phyloP scores from a whole-genome alignment of 2,329 filamentous ascomycete species.

The Cytospora chrysosperma region DNA sequence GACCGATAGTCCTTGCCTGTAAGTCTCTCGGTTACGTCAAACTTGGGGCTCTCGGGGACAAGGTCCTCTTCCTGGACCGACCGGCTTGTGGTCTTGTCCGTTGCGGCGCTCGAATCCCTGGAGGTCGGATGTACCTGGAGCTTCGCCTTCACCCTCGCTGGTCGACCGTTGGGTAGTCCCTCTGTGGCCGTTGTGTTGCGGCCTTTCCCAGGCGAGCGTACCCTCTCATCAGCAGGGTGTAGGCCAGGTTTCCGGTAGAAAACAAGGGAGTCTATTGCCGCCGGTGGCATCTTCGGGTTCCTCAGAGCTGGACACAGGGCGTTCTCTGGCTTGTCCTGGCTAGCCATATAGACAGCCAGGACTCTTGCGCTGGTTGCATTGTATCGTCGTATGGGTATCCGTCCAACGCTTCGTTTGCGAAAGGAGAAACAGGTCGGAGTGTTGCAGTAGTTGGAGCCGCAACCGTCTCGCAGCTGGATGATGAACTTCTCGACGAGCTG shows the following conservation, averaged over 20 bases:
- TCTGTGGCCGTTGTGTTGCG: background rate
- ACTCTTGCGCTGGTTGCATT: conserved; percentile 80
- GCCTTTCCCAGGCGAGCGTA: conserved; percentile 27
- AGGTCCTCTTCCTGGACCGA: background rate
- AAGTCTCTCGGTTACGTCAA: conserved; percentile 47
- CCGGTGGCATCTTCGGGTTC: conserved; percentile 42
- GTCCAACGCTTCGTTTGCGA: conserved; percentile 64
- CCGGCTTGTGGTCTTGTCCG: conserved; percentile 5
- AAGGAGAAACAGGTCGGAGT: conserved; percentile 81
- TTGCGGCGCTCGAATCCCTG: background rate
- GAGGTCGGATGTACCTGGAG: conserved; percentile 16
- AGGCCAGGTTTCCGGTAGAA: conserved; percentile 38
- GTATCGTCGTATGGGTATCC: conserved; percentile 72
- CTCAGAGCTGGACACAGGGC: conserved; percentile 61
- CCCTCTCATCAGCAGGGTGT: conserved; percentile 8
- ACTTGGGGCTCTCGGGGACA: conserved; percentile 24
- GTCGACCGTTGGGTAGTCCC: conserved; percentile 1
- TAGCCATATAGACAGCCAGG: conserved; percentile 76
- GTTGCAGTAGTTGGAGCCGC: conserved; percentile 64
- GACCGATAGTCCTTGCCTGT: conserved; percentile 57
- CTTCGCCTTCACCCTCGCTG: conserved; percentile 20
- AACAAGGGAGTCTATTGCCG: conserved; percentile 47
- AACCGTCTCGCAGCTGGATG: conserved; percentile 79
- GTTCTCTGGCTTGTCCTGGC: conserved; percentile 71
- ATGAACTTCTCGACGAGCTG: conserved; percentile 72